A percentile compares a stretch with the other conserved stretches of the same genome.
Conservation (phyloP, 805 yeast genomes). For the Groenewaldozyma salmanticensis region DNA sequence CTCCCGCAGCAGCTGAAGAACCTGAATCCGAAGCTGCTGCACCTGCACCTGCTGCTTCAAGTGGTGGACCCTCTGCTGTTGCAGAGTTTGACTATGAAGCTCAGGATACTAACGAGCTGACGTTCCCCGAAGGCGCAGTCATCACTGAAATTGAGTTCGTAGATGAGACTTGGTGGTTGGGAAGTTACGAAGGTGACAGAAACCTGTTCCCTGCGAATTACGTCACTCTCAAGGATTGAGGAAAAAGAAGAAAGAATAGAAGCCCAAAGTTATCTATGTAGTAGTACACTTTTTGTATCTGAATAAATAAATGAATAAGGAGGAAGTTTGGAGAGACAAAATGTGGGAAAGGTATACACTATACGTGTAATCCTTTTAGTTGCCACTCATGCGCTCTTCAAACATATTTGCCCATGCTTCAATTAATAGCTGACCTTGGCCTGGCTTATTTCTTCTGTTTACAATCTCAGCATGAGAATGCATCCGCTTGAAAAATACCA, state of each 20-base stretch:
- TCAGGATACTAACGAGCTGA: slow-evolving; percentile 83
- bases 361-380: background rate
- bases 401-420: slow-evolving; percentile 19
- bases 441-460: slow-evolving; percentile 38
- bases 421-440: slow-evolving; percentile 23
- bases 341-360: background rate
- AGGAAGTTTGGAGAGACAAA: background rate
- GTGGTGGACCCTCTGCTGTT: slow-evolving; percentile 39
- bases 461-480: slow-evolving; percentile 86
- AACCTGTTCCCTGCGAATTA: slow-evolving; percentile 91
- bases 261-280: background rate
- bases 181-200: slow-evolving; percentile 64
- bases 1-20: slow-evolving; percentile 8
- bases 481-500: slow-evolving; percentile 57
- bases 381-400: background rate
- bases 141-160: slow-evolving; percentile 78
- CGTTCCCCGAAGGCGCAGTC: slow-evolving; percentile 73
- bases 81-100: slow-evolving; percentile 81
- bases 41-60: slow-evolving; percentile 14
- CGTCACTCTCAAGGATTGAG: slow-evolving; percentile 32
- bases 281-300: too few relatives aligned
- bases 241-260: background rate
- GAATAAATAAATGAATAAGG: too few relatives aligned
- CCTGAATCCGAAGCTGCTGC: slow-evolving; percentile 10
- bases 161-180: slow-evolving; percentile 97